These are phyloP conservation scores for Solanum acaule DNA, from an alignment of 257 asterid genomes.

Conservation along the genomic window DNA sequence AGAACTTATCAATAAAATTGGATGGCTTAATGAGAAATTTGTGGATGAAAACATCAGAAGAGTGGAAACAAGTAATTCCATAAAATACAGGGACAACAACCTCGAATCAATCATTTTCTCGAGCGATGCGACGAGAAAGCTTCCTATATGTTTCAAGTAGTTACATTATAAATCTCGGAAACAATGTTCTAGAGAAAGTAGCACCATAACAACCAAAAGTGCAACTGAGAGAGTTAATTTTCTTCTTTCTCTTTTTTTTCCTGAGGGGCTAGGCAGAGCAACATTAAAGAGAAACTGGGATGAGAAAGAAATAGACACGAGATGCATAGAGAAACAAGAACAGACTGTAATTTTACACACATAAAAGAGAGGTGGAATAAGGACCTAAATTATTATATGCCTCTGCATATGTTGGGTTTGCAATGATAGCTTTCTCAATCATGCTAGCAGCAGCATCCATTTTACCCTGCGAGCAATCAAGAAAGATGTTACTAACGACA, in stretches of 20 bases:
- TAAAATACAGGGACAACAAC: background rate
- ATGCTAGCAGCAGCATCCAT: conserved; percentile 98
- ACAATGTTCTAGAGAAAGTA: background rate
- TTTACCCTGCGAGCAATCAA: conserved; percentile 62
- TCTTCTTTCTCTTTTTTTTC: background rate
- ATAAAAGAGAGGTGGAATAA: background rate
- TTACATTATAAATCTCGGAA: background rate
- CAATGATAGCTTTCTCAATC: conserved; percentile 96
- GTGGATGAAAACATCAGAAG: background rate
- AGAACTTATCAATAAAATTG: background rate
- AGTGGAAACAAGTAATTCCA: background rate
- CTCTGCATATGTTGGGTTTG: conserved; percentile 99
- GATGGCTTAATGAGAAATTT: background rate
- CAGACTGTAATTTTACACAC: background rate
- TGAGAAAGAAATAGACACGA: background rate
- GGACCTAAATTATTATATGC: conserved; percentile 96
- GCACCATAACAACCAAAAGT: background rate
- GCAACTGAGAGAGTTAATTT: background rate
- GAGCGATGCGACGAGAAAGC: background rate
- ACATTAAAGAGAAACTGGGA: background rate
- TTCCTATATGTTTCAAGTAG: background rate
- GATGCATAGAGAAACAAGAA: background rate
- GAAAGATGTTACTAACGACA: background rate
- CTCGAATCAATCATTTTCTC: background rate
- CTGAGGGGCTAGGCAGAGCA: background rate